A percentile compares a stretch with the other conserved stretches of the same genome.
These are phyloP conservation scores for Galerina marginata DNA, from an alignment of 768 basidiomycete species.

Conservation along the genomic window DNA sequence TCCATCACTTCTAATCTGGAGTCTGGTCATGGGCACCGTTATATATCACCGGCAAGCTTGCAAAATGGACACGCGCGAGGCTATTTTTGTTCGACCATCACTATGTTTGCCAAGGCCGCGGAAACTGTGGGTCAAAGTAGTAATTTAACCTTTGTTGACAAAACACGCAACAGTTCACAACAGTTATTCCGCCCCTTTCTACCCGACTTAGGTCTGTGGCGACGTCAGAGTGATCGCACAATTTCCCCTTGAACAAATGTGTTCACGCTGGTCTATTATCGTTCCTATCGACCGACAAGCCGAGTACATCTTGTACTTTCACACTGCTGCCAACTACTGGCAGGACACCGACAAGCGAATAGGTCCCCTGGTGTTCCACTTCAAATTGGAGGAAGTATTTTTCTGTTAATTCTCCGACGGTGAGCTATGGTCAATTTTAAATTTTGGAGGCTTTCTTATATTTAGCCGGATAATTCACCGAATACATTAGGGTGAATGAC, in stretches of 20 bases:
- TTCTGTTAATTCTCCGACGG: neutral
- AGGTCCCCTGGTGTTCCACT: no score
- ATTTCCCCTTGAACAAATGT: neutral
- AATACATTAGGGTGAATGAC: neutral
- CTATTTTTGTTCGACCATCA: neutral
- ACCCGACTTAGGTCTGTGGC: constrained; percentile 4
- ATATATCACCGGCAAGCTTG: no score
- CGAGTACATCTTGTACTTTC: neutral
- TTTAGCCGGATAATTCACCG: neutral
- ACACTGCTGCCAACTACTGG: neutral
- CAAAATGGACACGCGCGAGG: neutral
- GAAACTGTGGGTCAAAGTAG: constrained; percentile 1
- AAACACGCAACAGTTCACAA: neutral
- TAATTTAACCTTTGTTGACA: constrained; percentile 8
- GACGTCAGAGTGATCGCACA: constrained; percentile 3
- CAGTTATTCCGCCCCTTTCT: neutral
- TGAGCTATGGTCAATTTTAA: neutral
- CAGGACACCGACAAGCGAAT: neutral
- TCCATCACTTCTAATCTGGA: no score
- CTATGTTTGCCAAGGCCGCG: constrained; percentile 9
- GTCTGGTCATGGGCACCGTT: no score
- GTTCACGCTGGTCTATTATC: neutral
- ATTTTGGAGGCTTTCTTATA: neutral
- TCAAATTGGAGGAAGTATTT: neutral
- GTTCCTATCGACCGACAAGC: neutral